Percentiles rank a stretch among this genome's conserved stretches.
phyloP scores from a whole-genome alignment of 768 basidiomycete genomes.

The Exidia glandulosa region DNA sequence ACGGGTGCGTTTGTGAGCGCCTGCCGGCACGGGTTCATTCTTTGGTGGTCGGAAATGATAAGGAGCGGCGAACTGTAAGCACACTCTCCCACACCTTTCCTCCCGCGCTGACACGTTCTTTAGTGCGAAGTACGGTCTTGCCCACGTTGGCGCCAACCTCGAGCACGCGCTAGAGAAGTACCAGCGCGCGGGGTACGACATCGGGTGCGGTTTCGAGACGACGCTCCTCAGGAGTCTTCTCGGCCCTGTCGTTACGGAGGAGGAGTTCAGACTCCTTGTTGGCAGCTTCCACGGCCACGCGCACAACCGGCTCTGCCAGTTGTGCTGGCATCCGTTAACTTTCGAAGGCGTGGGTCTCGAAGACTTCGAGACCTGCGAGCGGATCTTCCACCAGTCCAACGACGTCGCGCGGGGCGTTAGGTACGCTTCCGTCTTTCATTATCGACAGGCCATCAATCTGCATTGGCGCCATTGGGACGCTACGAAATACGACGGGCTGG shows the following conservation, averaged over 20 bases:
- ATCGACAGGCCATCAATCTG: constrained; percentile 16
- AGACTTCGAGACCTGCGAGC: constrained; percentile 19
- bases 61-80: constrained; percentile 1
- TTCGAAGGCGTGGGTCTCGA: constrained; percentile 14
- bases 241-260: neutral
- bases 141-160: neutral
- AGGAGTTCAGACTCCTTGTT: constrained; percentile 7
- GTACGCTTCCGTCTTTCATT: constrained; percentile 16
- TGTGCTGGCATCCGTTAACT: constrained; percentile 18
- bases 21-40: neutral
- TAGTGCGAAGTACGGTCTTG: neutral
- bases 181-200: neutral
- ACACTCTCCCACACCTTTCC: neutral
- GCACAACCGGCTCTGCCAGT: constrained; percentile 18
- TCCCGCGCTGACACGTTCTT: neutral
- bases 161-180: neutral
- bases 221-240: neutral
- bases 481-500: constrained; percentile 12
- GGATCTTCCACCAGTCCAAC: constrained; percentile 18
- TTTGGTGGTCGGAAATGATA: neutral
- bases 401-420: constrained; percentile 8
- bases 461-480: constrained; percentile 13
- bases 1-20: neutral
- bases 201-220: neutral
- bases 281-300: constrained; percentile 20